A percentile compares a stretch with the other conserved stretches of the same genome.
phyloP scores from a whole-genome alignment of 208 protist species.

The Acanthamoeba castellanii region DNA sequence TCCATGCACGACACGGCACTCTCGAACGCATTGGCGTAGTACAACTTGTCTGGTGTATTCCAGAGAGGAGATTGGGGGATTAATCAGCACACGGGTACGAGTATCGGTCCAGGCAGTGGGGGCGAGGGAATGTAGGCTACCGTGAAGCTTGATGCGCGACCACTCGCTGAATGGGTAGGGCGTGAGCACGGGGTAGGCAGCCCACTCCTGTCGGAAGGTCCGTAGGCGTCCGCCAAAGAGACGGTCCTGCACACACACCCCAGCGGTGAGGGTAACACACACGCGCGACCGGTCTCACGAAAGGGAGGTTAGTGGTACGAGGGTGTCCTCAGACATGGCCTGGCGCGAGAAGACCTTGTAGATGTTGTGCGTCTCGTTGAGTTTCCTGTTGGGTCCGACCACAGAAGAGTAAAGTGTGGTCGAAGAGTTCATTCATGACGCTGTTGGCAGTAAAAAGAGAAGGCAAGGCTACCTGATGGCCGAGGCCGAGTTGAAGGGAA shows the following conservation, averaged over 20 bases:
- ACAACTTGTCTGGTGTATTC: neutral
- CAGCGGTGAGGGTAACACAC: neutral
- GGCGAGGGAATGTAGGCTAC: neutral
- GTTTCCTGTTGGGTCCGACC: neutral
- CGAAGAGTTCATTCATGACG: no score
- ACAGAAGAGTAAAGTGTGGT: neutral
- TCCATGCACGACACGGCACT: conserved; percentile 54
- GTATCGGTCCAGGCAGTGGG: no score
- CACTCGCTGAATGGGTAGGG: conserved; percentile 25
- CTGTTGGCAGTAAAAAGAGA: neutral
- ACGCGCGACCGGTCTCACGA: neutral
- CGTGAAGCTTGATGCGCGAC: neutral
- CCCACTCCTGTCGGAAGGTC: neutral
- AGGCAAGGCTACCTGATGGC: neutral
- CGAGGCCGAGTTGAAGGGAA: conserved; percentile 47
- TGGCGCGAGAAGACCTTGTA: conserved; percentile 68
- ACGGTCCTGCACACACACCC: neutral
- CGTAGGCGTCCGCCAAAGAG: neutral
- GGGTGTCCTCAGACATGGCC: neutral
- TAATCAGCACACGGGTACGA: neutral
- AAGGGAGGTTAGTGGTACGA: neutral
- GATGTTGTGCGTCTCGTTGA: conserved; percentile 9
- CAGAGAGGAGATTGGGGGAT: neutral
- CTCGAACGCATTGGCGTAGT: conserved; percentile 68
- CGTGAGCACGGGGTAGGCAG: conserved; percentile 11